These are phyloP conservation scores for Penicillium salamii DNA, from an alignment of 495 filamentous ascomycete species.

Conservation along the genomic window DNA sequence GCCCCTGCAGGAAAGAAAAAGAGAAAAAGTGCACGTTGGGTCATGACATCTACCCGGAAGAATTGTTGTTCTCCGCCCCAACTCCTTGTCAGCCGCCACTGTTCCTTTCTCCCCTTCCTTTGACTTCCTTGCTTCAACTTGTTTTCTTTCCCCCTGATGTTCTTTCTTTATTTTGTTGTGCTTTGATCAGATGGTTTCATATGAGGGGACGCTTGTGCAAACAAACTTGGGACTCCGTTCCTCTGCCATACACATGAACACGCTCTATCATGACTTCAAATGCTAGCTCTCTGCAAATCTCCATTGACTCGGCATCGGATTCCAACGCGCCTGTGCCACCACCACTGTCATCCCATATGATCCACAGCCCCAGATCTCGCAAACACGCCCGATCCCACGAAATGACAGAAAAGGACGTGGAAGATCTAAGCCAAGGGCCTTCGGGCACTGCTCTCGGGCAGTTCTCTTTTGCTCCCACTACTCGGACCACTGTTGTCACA, in stretches of 20 bases:
- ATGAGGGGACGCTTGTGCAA: slow-evolving; percentile 23
- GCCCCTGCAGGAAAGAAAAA: not conserved
- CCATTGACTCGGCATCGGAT: slow-evolving; percentile 12
- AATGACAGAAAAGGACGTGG: slow-evolving; percentile 27
- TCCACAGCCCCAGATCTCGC: slow-evolving; percentile 14
- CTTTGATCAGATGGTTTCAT: too few relatives aligned
- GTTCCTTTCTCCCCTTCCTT: slow-evolving; percentile 20
- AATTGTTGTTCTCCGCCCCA: slow-evolving; percentile 39
- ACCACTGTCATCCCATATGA: slow-evolving; percentile 12
- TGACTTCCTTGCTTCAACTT: slow-evolving; percentile 21
- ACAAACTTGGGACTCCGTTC: slow-evolving; percentile 13
- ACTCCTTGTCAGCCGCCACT: slow-evolving; percentile 43
- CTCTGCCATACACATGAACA: slow-evolving; percentile 13
- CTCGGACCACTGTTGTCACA: slow-evolving; percentile 76
- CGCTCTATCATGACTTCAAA: slow-evolving; percentile 19
- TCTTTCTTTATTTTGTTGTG: not conserved
- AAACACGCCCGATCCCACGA: slow-evolving; percentile 16
- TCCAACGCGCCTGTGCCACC: slow-evolving; percentile 20
- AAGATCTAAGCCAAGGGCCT: slow-evolving; percentile 19
- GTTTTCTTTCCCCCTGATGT: slow-evolving; percentile 2
- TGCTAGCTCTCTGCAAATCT: slow-evolving; percentile 10
- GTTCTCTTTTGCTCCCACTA: slow-evolving; percentile 69
- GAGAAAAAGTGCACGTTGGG: slow-evolving; percentile 4
- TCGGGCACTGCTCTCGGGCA: slow-evolving; percentile 50
- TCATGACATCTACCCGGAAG: slow-evolving; percentile 28